Base-by-base conservation (phyloP, 441 rosid genomes). In the Adansonia madagascariensis region DNA sequence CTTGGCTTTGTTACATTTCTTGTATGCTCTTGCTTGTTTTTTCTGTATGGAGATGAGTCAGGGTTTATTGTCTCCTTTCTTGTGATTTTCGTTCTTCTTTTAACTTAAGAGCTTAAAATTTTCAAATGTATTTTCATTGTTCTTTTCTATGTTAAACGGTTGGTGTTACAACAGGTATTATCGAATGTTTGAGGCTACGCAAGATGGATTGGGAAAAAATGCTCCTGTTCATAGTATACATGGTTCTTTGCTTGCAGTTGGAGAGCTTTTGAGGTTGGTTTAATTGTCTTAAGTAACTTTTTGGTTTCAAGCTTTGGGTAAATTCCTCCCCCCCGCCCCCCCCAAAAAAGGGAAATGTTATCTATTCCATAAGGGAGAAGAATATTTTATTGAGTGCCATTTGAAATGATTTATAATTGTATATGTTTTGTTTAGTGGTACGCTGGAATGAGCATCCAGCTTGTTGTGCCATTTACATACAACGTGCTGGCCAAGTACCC, bases 131-230 rank as follows among this genome's bases (percentile, higher is more conserved):
- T 57, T 57, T 57, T 82, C 20, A 9, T 43, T 64, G 49, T 64
- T 64, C 49, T n/a, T 53, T 53, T 35, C 46, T 31, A 15, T 15
- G 20, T 69, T 71, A 20, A 71, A 50, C 46, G 52, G 46, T 71
- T 31, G 46, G 24, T 71, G 61, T 71, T 71, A 49, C 52, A 73
- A 75, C 81, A 94, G 99, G 99, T 94, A 97, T 79, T 94, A 94
- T 84, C 89, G 94, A 60, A 93, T 97, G 98, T 97, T 97, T 93
- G 97, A 93, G 90, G 97, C 98, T 82, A 97, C 99, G n/a, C 98
- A 97, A 83, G 98, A 92, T 85, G 98, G 99, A 56, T 86, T 97
- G 87, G 97, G 94, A 56, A 92, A 82, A 88, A 93, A 97, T 89
- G 97, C 98, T 82, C 94, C 99, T 68, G 89, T 94, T 74, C 98